Percentiles rank a stretch among this genome's conserved stretches.
Conservation (phyloP, 176 grass and related monocot species). For the Carex pumila region DNA sequence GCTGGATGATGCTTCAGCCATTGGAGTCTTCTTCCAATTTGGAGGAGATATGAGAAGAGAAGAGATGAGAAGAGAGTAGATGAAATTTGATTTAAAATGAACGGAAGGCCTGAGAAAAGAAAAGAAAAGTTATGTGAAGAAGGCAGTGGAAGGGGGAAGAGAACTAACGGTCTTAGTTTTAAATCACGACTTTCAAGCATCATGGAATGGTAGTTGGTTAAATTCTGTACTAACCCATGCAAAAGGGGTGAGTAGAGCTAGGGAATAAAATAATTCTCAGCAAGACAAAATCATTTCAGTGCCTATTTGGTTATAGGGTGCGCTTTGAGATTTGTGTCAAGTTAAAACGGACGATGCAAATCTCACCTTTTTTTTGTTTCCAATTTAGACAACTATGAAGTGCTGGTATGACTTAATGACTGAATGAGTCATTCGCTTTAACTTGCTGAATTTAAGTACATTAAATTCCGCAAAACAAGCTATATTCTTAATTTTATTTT, state of each 20-base stretch:
- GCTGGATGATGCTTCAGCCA: slow-evolving; percentile 17
- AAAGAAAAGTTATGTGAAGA: not conserved
- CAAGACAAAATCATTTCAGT: too few species aligned
- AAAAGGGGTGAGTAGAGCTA: too few species aligned
- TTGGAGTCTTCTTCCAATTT: not conserved
- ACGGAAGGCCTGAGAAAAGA: not conserved
- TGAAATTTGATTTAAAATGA: not conserved
- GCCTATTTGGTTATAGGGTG: too few species aligned
- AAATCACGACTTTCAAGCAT: slow-evolving; percentile 3
- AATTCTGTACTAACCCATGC: not conserved
- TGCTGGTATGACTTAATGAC: not conserved
- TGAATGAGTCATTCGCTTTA: not conserved
- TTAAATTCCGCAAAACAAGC: too few species aligned
- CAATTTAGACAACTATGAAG: not conserved
- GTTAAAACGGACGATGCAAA: too few species aligned
- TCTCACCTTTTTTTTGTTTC: too few species aligned
- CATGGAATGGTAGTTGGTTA: slow-evolving; percentile 16
- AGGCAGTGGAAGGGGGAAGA: not conserved
- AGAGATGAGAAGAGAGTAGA: not conserved
- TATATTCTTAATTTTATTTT: too few species aligned
- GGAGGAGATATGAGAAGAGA: not conserved
- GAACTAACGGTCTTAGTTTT: slow-evolving; percentile 23
- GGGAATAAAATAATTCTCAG: too few species aligned
- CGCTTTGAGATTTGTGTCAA: too few species aligned
- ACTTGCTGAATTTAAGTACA: too few species aligned